A percentile compares a stretch with the other conserved stretches of the same genome.
Conservation (phyloP, 108 stramenopile genomes). For the Nitzschia sp. region DNA sequence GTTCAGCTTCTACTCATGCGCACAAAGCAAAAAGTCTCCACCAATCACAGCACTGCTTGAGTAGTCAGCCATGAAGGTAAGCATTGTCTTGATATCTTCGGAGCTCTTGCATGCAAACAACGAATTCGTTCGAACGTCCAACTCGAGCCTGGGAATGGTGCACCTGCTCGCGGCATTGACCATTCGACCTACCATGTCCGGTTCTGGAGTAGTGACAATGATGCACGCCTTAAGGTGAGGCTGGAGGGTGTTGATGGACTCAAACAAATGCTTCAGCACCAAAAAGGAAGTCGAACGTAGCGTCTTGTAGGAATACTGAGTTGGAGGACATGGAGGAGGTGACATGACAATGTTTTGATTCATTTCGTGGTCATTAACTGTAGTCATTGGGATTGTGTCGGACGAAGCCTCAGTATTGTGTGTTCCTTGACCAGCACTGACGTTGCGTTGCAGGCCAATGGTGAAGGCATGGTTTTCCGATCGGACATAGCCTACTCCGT, state of each 20-base stretch:
- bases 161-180: conserved; percentile 17
- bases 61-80: conserved; percentile 24
- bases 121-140: not conserved
- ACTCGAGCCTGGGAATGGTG: conserved; percentile 4
- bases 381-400: not conserved
- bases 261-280: conserved; percentile 30
- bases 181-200: conserved; percentile 34
- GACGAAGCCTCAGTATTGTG: not conserved
- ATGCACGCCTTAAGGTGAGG: conserved; percentile 18
- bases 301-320: conserved; percentile 4
- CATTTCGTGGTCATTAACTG: not conserved
- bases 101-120: conserved; percentile 21
- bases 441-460: too few species aligned
- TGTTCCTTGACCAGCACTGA: too few species aligned
- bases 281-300: conserved; percentile 16
- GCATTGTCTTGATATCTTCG: conserved; percentile 16
- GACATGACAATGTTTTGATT: not conserved
- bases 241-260: conserved; percentile 10
- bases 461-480: not conserved
- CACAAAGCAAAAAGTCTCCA: conserved; percentile 15
- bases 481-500: not conserved
- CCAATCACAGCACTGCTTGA: conserved; percentile 15
- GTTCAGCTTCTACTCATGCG: too few species aligned
- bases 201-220: conserved; percentile 16
- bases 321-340: not conserved